Conservation (phyloP, 202 grass and related monocot genomes). For the Bolboschoenoplectus hybrid region DNA sequence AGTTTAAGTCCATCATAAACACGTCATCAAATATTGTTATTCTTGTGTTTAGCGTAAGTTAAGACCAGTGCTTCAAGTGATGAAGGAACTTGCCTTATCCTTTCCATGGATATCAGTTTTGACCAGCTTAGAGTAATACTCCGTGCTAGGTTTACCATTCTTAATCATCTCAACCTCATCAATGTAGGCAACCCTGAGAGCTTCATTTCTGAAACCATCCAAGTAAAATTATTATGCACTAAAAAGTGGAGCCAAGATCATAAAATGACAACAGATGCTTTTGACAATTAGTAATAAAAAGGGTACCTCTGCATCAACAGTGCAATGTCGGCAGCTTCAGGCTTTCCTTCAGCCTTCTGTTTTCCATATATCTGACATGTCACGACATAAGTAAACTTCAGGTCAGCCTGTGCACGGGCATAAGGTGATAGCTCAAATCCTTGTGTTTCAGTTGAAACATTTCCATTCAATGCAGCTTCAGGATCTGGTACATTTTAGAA, state of each 20-base stretch:
- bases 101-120: slow-evolving; percentile 95
- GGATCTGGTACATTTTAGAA: slow-evolving; percentile 48
- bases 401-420: slow-evolving; percentile 75
- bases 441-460: slow-evolving; percentile 61
- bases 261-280: slow-evolving; percentile 20
- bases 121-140: slow-evolving; percentile 91
- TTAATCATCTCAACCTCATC: slow-evolving; percentile 74
- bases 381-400: slow-evolving; percentile 94
- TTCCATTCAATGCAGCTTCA: slow-evolving; percentile 48
- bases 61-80: neutral
- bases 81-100: slow-evolving; percentile 59
- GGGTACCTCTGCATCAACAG: slow-evolving; percentile 86
- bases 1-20: neutral
- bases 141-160: slow-evolving; percentile 62
- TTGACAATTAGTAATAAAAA: slow-evolving; percentile 37
- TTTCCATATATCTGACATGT: slow-evolving; percentile 95
- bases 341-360: slow-evolving; percentile 80
- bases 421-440: slow-evolving; percentile 79
- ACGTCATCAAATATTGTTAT: slow-evolving; percentile 21
- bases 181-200: slow-evolving; percentile 90
- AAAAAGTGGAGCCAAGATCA: slow-evolving; percentile 11
- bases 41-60: neutral
- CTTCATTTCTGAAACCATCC: slow-evolving; percentile 73
- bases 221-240: slow-evolving; percentile 28
- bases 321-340: slow-evolving; percentile 86